phyloP scores from a whole-genome alignment of 495 filamentous ascomycete species.

The Parathielavia hyrcaniae region DNA sequence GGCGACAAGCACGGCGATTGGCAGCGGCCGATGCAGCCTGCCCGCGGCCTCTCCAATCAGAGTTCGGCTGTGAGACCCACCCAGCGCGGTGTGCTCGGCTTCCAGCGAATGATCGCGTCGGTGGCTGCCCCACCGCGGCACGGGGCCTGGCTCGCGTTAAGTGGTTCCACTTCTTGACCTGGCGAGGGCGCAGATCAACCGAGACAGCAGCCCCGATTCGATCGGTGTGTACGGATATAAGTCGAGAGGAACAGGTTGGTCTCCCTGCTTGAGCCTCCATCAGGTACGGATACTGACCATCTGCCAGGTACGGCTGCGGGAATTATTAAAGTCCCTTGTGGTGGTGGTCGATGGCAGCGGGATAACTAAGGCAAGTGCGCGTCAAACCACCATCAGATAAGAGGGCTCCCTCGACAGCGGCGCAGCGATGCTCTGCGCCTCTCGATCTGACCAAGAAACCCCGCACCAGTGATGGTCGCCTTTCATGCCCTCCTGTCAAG shows the following conservation, averaged over 20 bases:
- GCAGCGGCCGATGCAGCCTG: conserved; percentile 1
- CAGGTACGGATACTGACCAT: too few relatives aligned
- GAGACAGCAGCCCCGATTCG: not conserved
- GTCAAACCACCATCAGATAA: too few relatives aligned
- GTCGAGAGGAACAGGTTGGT: not conserved
- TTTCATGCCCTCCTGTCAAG: too few relatives aligned
- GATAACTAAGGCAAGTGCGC: too few relatives aligned
- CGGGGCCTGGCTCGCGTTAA: conserved; percentile 7
- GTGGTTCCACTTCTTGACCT: conserved; percentile 1
- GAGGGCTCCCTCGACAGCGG: not conserved
- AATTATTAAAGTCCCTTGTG: too few relatives aligned
- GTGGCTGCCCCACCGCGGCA: not conserved
- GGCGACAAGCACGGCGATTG: conserved; percentile 7
- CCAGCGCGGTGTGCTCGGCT: conserved; percentile 8
- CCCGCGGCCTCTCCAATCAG: not conserved
- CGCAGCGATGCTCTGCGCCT: not conserved
- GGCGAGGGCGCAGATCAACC: conserved; percentile 6
- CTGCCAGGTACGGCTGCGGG: not conserved
- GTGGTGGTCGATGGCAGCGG: too few relatives aligned
- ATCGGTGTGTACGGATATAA: not conserved
- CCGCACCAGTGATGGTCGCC: not conserved
- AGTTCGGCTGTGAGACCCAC: not conserved
- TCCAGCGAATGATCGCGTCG: conserved; percentile 10
- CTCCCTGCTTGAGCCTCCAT: not conserved
- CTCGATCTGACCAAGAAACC: not conserved